phyloP scores from a whole-genome alignment of 441 rosid genomes.

The Corymbia calophylla region DNA sequence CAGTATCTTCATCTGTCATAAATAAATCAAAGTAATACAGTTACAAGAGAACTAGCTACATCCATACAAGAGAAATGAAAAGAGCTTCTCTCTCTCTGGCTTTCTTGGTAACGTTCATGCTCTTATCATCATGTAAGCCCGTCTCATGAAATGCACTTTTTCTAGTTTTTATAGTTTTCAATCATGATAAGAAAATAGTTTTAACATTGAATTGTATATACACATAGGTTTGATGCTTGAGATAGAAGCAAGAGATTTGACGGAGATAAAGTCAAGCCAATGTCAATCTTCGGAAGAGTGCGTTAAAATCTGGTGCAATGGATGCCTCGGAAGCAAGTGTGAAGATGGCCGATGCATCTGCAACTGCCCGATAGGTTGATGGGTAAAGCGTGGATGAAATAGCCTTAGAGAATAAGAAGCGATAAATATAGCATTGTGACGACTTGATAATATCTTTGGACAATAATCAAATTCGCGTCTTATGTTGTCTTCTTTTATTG shows the following conservation, averaged over 20 bases:
- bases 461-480: background rate
- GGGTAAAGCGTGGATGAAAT: background rate
- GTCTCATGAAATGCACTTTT: background rate
- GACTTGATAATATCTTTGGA: background rate
- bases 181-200: background rate
- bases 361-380: background rate
- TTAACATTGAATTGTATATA: background rate
- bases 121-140: conserved; percentile 3
- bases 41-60: background rate
- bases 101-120: background rate
- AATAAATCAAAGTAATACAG: background rate
- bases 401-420: background rate
- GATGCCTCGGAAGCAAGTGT: background rate
- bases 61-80: background rate
- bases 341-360: background rate
- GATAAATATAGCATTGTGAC: no score
- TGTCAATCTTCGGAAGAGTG: background rate
- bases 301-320: background rate
- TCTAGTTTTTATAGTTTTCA: background rate
- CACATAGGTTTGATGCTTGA: background rate
- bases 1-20: background rate
- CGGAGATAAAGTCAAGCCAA: background rate
- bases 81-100: background rate
- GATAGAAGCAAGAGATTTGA: background rate
- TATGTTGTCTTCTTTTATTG: background rate